These are phyloP conservation scores for Tetrapisispora phaffii DNA, from an alignment of 805 yeast species.

Conservation along the genomic window DNA sequence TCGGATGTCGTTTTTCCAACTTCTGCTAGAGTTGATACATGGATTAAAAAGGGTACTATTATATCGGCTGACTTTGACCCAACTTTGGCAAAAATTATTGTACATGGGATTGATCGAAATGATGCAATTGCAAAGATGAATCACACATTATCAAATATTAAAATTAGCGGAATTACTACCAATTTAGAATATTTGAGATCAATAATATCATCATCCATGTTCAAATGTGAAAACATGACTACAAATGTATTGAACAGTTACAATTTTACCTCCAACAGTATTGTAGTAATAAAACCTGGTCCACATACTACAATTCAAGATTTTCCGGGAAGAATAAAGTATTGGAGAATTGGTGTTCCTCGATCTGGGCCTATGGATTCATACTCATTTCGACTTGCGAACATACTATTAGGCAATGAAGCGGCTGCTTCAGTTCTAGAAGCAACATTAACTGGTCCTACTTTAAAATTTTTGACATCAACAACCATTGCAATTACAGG, in stretches of 20 bases:
- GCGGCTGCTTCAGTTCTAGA: slow-evolving; percentile 81
- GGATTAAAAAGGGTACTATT: slow-evolving; percentile 84
- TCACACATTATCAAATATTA: slow-evolving; percentile 76
- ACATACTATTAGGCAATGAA: slow-evolving; percentile 83
- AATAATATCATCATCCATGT: slow-evolving; percentile 76
- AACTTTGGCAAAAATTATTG: slow-evolving; percentile 90
- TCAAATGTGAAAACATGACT: slow-evolving; percentile 70
- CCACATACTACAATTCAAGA: slow-evolving; percentile 96
- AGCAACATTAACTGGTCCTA: slow-evolving; percentile 80
- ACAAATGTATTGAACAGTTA: slow-evolving; percentile 81
- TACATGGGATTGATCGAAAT: slow-evolving; percentile 78
- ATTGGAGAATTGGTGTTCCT: slow-evolving; percentile 73
- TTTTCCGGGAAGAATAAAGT: slow-evolving; percentile 80
- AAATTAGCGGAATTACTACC: slow-evolving; percentile 78
- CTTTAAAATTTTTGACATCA: slow-evolving; percentile 72
- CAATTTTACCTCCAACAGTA: slow-evolving; percentile 70
- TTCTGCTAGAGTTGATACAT: slow-evolving; percentile 90
- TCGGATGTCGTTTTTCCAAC: slow-evolving; percentile 76
- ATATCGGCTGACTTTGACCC: slow-evolving; percentile 94
- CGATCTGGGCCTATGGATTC: slow-evolving; percentile 98
- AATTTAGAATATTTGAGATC: slow-evolving; percentile 84
- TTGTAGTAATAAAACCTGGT: slow-evolving; percentile 82
- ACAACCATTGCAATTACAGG: slow-evolving; percentile 78
- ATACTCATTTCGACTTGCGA: slow-evolving; percentile 81
- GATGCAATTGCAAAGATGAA: slow-evolving; percentile 75